Percentiles rank a stretch among this genome's conserved stretches.
Evolutionary conservation across 2,329 filamentous ascomycete species (phyloP).

Genomic region (Aspergillus tubingensis): DNA sequence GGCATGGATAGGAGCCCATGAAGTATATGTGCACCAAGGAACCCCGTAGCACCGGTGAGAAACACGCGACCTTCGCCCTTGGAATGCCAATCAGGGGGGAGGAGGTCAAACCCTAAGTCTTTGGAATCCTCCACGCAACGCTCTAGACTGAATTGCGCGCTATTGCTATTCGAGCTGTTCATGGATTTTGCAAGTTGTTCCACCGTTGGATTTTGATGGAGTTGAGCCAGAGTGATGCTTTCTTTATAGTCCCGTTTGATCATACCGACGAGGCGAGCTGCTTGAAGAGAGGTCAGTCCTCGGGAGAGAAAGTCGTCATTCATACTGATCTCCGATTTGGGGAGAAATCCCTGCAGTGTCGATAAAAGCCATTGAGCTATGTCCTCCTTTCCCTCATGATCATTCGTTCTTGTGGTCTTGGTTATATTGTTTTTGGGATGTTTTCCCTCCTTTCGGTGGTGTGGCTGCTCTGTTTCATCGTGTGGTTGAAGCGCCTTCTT

Average conservation of each 20-base stretch:
- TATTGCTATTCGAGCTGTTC: background rate
- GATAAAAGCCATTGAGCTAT: no score
- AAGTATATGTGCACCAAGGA: slow-evolving; percentile 6
- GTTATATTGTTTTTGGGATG: background rate
- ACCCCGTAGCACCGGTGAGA: slow-evolving; percentile 13
- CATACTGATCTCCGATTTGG: background rate
- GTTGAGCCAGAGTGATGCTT: slow-evolving; percentile 4
- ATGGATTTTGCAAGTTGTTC: background rate
- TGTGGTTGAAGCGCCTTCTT: slow-evolving; percentile 16
- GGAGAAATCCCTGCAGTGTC: no score
- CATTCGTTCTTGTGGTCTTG: no score
- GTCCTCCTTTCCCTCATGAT: no score
- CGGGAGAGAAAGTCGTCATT: slow-evolving; percentile 10
- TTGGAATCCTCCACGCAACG: slow-evolving; percentile 3
- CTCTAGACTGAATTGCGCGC: background rate
- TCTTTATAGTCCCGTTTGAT: background rate
- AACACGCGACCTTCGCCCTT: slow-evolving; percentile 12
- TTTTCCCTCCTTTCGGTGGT: background rate
- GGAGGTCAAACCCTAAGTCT: slow-evolving; percentile 2
- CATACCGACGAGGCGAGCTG: slow-evolving; percentile 2
- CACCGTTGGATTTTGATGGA: slow-evolving; percentile 1
- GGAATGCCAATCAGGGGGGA: slow-evolving; percentile 8
- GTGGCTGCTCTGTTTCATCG: background rate
- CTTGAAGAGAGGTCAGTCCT: slow-evolving; percentile 11
- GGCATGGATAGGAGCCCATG: no score